These are phyloP conservation scores for Acacia confusa DNA, from an alignment of 306 rosid species.

Conservation along the genomic window DNA sequence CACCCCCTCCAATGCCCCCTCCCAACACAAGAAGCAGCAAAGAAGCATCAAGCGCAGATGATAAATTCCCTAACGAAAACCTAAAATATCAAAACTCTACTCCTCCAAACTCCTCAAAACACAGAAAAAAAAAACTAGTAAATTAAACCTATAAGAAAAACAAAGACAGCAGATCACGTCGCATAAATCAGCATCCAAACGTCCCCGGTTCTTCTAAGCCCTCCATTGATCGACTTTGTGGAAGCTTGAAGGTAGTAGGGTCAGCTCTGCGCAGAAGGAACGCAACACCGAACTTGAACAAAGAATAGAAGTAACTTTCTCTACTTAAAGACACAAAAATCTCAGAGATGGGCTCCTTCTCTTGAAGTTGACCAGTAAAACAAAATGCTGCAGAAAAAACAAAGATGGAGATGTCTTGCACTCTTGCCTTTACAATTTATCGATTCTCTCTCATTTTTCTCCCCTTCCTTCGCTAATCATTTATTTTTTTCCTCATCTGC, in stretches of 20 bases:
- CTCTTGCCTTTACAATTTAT: constrained; percentile 26
- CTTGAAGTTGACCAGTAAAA: constrained; percentile 62
- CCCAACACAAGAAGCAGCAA: constrained; percentile 28
- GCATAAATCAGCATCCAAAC: constrained; percentile 47
- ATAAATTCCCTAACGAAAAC: constrained; percentile 17
- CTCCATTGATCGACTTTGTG: constrained; percentile 43
- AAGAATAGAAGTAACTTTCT: constrained; percentile 36
- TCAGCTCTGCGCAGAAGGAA: constrained; percentile 36
- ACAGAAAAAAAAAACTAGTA: neutral
- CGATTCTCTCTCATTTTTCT: constrained; percentile 36
- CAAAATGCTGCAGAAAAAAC: constrained; percentile 39
- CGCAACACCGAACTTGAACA: constrained; percentile 37
- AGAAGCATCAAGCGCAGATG: constrained; percentile 30
- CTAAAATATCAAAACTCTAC: constrained; percentile 32
- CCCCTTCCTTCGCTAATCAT: neutral
- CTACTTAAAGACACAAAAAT: constrained; percentile 52
- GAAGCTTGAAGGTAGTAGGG: constrained; percentile 22
- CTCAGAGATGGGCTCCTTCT: constrained; percentile 42
- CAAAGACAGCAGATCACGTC: constrained; percentile 31
- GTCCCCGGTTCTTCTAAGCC: constrained; percentile 20
- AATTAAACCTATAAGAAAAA: constrained; percentile 11
- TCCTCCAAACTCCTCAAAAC: constrained; percentile 21
- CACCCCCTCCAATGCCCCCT: constrained; percentile 29
- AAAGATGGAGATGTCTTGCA: constrained; percentile 18
- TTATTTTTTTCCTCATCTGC: neutral